Evolutionary conservation across 257 asterid species (phyloP), one percentile per base, ranked within the genome.

Genomic region (Craterostigma plantagineum): DNA sequence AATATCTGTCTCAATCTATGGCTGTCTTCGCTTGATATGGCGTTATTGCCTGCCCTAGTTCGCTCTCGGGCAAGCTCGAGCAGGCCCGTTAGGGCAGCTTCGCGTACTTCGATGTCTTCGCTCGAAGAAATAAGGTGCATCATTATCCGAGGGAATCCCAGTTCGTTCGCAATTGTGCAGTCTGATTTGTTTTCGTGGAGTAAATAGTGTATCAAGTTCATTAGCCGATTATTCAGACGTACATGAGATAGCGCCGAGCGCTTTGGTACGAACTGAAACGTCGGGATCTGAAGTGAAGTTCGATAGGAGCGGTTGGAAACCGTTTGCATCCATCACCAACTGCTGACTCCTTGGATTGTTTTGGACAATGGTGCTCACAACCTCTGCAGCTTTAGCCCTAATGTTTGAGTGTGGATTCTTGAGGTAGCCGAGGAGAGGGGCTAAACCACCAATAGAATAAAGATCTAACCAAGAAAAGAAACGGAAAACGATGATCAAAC

Each of bases 351-450:
- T 76, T 0, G 95, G 94, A 42, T 90, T 90, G 80, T 83, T 90
- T 69, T 83, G 98, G 43, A 90, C 94, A 23, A 83, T 62, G 8
- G 92, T 90, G 76, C 66, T 70, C 9, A 90, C 81, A 14, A 90
- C 94, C 57, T 83, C 98, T 7, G 95, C 95, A 13, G 98, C 95
- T 64, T 90, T 90, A 5, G 91, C 81, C 71, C 90, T 72, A 15
- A 90, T 75, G 60, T 79, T 83, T 38, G 95, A 65, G 53, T 90
- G 80, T 14, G 87, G 35, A 46, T 65, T 79, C 56, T 57, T 72
- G 53, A 83, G 68, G 67, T 74, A 70, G 33, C 65, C 68, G 23
- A 90, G 83, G 16, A 90, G 79, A 38, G 95, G 95, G 50, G 58
- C 59, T 59, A 90, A 61, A 4, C 98, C 95, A 44, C 98, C 98